A percentile compares a stretch with the other conserved stretches of the same genome.
Evolutionary conservation across 208 protist genomes (phyloP).

Genomic region (Trypanosoma cruzi): DNA sequence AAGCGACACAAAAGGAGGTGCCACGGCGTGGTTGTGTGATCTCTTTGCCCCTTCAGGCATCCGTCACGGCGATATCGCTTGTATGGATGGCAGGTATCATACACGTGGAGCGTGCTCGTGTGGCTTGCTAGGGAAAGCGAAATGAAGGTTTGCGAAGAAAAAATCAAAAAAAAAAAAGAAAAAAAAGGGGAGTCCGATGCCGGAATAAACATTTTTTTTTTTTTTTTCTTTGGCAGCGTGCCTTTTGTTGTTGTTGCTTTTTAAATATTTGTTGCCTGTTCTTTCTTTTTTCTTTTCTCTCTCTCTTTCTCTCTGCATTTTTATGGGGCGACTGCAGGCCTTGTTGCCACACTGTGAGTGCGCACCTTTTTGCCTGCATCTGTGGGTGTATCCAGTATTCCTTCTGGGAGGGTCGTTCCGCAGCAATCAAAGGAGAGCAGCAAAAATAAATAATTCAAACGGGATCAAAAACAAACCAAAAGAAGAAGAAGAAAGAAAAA

Average conservation of each 20-base stretch:
- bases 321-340: too few species aligned
- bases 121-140: neutral
- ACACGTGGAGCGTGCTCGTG: slow-evolving; percentile 36
- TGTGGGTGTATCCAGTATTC: too few species aligned
- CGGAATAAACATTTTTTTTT: too few species aligned
- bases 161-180: too few species aligned
- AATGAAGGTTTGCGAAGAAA: neutral
- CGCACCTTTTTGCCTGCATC: neutral
- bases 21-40: slow-evolving; percentile 40
- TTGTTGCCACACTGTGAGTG: neutral
- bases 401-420: too few species aligned
- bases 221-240: too few species aligned
- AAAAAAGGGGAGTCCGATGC: too few species aligned
- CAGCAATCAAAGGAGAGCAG: too few species aligned
- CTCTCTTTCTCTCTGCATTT: neutral
- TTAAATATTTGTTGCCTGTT: neutral
- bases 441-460: too few species aligned
- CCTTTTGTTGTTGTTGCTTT: neutral
- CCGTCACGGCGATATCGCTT: slow-evolving; percentile 46
- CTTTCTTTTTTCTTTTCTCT: neutral
- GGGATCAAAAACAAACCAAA: too few species aligned
- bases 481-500: too few species aligned
- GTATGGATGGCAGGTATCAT: slow-evolving; percentile 28
- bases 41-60: slow-evolving; percentile 51
- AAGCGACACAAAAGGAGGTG: slow-evolving; percentile 17